Evolutionary conservation across 2,329 filamentous ascomycete genomes (phyloP).

Genomic region (Pseudocercospora eumusae): DNA sequence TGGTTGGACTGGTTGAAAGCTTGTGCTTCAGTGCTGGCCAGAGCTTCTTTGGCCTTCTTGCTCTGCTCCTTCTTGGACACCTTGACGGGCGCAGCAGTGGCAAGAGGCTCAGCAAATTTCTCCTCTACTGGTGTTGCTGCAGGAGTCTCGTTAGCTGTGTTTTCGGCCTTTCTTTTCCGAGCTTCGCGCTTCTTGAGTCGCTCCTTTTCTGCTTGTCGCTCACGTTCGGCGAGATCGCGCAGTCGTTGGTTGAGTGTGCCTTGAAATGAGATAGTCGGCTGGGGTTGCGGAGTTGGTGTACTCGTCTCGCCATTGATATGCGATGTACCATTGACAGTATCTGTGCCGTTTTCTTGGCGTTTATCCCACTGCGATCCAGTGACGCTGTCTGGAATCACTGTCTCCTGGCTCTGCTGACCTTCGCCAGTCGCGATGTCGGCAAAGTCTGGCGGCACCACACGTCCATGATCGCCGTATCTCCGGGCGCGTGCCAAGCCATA

Average conservation of each 20-base stretch:
- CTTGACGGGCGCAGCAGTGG: slow-evolving; percentile 56
- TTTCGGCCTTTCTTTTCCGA: slow-evolving; percentile 38
- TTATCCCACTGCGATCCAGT: slow-evolving; percentile 40
- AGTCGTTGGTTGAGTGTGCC: slow-evolving; percentile 54
- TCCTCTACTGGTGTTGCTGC: slow-evolving; percentile 35
- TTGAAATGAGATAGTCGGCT: slow-evolving; percentile 48
- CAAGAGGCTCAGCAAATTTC: slow-evolving; percentile 42
- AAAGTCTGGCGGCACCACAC: slow-evolving; percentile 76
- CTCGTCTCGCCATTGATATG: slow-evolving; percentile 21
- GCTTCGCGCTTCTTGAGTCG: slow-evolving; percentile 51
- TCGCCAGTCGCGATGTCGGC: slow-evolving; percentile 64
- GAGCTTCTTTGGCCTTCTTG: slow-evolving; percentile 70
- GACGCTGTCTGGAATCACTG: slow-evolving; percentile 42
- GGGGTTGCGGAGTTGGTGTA: slow-evolving; percentile 40
- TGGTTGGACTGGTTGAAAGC: slow-evolving; percentile 75
- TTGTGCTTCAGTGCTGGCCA: slow-evolving; percentile 40
- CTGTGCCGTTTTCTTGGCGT: slow-evolving; percentile 18
- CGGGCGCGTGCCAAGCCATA: slow-evolving; percentile 69
- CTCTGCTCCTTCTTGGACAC: slow-evolving; percentile 87
- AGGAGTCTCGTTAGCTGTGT: slow-evolving; percentile 25
- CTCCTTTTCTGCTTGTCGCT: slow-evolving; percentile 72
- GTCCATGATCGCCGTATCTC: slow-evolving; percentile 75
- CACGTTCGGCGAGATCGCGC: slow-evolving; percentile 63
- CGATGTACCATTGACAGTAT: slow-evolving; percentile 28
- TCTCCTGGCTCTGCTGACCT: slow-evolving; percentile 41